Evolutionary conservation across 2,329 filamentous ascomycete genomes (phyloP).

Genomic region (Leptosphaerulina australis): DNA sequence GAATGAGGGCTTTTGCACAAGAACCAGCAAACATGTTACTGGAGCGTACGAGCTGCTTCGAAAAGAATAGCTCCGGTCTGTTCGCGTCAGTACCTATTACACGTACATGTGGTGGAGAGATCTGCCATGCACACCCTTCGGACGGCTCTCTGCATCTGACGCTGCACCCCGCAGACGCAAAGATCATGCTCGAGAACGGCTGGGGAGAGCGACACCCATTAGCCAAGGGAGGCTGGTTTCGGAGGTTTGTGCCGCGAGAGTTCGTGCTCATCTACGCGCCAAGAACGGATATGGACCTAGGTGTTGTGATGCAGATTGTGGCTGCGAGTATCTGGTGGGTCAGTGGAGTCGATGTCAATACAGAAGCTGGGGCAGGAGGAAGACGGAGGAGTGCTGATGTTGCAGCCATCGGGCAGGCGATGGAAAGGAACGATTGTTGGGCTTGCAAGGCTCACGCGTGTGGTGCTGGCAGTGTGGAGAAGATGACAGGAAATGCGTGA

Average conservation of each 20-base stretch:
- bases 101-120: constrained; percentile 77
- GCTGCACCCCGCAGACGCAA: constrained; percentile 78
- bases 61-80: constrained; percentile 79
- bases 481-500: constrained; percentile 36
- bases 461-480: constrained; percentile 31
- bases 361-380: constrained; percentile 18
- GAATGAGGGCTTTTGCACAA: constrained; percentile 29
- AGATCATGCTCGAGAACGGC: constrained; percentile 71
- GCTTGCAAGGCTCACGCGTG: constrained; percentile 35
- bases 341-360: constrained; percentile 47
- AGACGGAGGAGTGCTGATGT: constrained; percentile 34
- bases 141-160: constrained; percentile 81
- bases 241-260: constrained; percentile 71
- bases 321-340: constrained; percentile 76
- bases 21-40: constrained; percentile 40
- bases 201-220: constrained; percentile 77
- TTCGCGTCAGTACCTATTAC: constrained; percentile 71
- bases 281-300: constrained; percentile 69
- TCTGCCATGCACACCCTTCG: constrained; percentile 78
- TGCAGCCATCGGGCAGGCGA: constrained; percentile 27
- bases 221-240: constrained; percentile 69
- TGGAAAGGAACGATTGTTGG: constrained; percentile 31
- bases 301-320: constrained; percentile 71
- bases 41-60: constrained; percentile 73
- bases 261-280: constrained; percentile 88